phyloP scores from a whole-genome alignment of 345 rosid species.

The Eucalyptus leucophloia region DNA sequence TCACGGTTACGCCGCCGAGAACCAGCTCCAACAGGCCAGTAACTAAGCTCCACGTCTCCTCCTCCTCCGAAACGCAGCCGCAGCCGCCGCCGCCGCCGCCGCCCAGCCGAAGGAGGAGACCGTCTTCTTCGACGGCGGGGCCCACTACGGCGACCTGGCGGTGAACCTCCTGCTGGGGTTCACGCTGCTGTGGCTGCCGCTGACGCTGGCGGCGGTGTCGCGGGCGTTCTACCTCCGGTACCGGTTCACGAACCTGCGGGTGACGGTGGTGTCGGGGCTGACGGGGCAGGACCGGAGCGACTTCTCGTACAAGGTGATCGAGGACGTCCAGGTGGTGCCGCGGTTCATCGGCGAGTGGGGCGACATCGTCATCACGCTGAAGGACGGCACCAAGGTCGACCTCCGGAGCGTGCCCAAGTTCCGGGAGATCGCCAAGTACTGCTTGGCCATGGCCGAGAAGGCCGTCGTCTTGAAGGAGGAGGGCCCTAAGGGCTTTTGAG shows the following conservation, averaged over 20 bases:
- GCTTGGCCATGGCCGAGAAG: conserved; percentile 63
- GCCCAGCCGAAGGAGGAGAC: conserved; percentile 42
- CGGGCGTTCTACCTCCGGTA: conserved; percentile 73
- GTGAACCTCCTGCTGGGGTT: conserved; percentile 77
- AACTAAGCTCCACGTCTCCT: conserved; percentile 40
- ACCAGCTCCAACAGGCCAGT: not conserved
- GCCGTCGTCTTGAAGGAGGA: conserved; percentile 37
- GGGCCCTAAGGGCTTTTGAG: conserved; percentile 35
- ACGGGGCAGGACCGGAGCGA: conserved; percentile 82
- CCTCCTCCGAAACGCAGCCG: conserved; percentile 18
- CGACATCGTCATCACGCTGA: conserved; percentile 65
- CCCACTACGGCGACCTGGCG: conserved; percentile 86
- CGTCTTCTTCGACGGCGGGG: conserved; percentile 80
- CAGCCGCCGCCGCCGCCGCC: not conserved
- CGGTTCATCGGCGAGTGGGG: conserved; percentile 95
- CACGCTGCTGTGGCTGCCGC: conserved; percentile 84
- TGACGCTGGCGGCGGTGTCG: conserved; percentile 83
- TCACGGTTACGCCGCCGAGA: not conserved
- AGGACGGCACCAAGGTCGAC: conserved; percentile 76
- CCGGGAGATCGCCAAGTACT: conserved; percentile 77
- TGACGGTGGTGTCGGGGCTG: conserved; percentile 82
- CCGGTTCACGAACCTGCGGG: conserved; percentile 88
- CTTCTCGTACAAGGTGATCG: conserved; percentile 81
- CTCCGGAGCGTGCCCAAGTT: conserved; percentile 86
- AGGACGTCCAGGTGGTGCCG: conserved; percentile 90